These are phyloP conservation scores for Linderniella brevidens DNA, from an alignment of 257 asterid species.

Conservation along the genomic window DNA sequence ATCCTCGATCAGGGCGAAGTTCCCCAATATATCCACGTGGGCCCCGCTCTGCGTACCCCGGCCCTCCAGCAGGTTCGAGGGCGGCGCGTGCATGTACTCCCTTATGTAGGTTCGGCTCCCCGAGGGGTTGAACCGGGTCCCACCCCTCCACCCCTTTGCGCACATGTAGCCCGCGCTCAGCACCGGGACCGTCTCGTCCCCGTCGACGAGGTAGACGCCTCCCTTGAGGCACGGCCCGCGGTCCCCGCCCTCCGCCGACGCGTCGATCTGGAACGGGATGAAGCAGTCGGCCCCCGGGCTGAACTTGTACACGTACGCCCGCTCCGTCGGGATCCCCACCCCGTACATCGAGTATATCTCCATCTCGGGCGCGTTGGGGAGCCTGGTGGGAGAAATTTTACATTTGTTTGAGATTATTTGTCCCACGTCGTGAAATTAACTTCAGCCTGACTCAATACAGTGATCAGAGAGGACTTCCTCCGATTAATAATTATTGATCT, in stretches of 20 bases:
- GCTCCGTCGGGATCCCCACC: conserved; percentile 81
- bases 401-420: not conserved
- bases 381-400: conserved; percentile 25
- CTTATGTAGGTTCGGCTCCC: conserved; percentile 41
- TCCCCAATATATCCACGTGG: conserved; percentile 86
- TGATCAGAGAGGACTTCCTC: too few relatives aligned
- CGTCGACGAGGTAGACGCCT: conserved; percentile 50
- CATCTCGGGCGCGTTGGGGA: conserved; percentile 75
- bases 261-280: conserved; percentile 62
- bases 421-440: not conserved
- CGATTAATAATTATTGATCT: too few relatives aligned
- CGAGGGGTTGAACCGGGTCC: conserved; percentile 65
- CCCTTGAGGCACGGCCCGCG: conserved; percentile 35
- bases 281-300: conserved; percentile 57
- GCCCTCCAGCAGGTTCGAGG: conserved; percentile 57
- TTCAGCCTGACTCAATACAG: too few relatives aligned
- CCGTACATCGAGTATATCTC: conserved; percentile 79
- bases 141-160: conserved; percentile 85
- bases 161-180: conserved; percentile 73
- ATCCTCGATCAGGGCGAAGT: conserved; percentile 68
- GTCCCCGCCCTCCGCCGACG: conserved; percentile 36
- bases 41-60: conserved; percentile 90
- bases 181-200: conserved; percentile 72
- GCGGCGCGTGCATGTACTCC: conserved; percentile 75
- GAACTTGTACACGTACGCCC: conserved; percentile 64